Evolutionary conservation across 2,329 filamentous ascomycete genomes (phyloP).

Genomic region (Chrysosporium queenslandicum): DNA sequence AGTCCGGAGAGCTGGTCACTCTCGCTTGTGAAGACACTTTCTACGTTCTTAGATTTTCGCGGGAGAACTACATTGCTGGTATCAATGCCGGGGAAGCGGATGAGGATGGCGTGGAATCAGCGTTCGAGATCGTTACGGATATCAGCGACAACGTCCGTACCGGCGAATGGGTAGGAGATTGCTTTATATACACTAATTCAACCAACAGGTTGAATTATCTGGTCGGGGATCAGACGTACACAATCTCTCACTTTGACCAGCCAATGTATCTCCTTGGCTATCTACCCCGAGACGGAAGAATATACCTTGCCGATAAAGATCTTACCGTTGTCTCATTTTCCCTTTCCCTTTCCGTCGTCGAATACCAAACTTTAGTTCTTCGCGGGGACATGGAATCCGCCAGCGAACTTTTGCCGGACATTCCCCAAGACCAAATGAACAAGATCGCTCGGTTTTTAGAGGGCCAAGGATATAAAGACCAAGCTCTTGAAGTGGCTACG

Average conservation of each 20-base stretch:
- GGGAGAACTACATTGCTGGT: slow-evolving; percentile 77
- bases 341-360: slow-evolving; percentile 82
- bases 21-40: slow-evolving; percentile 92
- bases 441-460: slow-evolving; percentile 97
- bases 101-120: slow-evolving; percentile 84
- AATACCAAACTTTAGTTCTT: slow-evolving; percentile 93
- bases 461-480: slow-evolving; percentile 92
- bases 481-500: slow-evolving; percentile 86
- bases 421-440: slow-evolving; percentile 89
- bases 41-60: slow-evolving; percentile 84
- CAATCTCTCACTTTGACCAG: slow-evolving; percentile 91
- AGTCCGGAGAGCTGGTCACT: slow-evolving; percentile 84
- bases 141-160: slow-evolving; percentile 88
- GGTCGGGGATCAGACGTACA: slow-evolving; percentile 95
- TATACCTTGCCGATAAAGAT: slow-evolving; percentile 94
- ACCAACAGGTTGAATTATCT: slow-evolving; percentile 97
- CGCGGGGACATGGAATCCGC: slow-evolving; percentile 89
- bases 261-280: slow-evolving; percentile 93
- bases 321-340: slow-evolving; percentile 82
- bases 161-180: slow-evolving; percentile 96
- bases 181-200: slow-evolving; percentile 96
- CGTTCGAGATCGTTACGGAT: slow-evolving; percentile 93
- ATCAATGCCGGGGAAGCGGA: slow-evolving; percentile 74
- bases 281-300: slow-evolving; percentile 84
- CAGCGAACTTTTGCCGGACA: slow-evolving; percentile 69